A percentile compares a stretch with the other conserved stretches of the same genome.
Evolutionary conservation across 371 early-diverging fungal genomes (phyloP).

Genomic region (Coelomomyces lativittatus): DNA sequence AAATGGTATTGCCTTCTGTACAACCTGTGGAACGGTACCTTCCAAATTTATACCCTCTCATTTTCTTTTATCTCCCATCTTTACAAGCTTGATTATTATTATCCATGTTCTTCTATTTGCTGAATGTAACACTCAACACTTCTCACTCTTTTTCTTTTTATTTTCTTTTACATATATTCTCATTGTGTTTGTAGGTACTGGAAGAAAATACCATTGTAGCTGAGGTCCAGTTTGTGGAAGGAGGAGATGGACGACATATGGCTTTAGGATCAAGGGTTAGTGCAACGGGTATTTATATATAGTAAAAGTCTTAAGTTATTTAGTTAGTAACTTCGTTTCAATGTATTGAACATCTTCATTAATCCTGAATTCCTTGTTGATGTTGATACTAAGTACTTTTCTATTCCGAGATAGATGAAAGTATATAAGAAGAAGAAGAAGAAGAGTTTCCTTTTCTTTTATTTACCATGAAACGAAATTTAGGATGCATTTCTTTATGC

Average conservation of each 20-base stretch:
- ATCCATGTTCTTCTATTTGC: not conserved
- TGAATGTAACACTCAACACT: not conserved
- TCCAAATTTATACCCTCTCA: not conserved
- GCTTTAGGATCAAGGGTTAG: constrained; percentile 62
- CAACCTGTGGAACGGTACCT: constrained; percentile 21
- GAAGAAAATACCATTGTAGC: constrained; percentile 90
- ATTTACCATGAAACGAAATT: too few species aligned
- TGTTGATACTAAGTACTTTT: too few species aligned
- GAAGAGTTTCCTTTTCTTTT: too few species aligned
- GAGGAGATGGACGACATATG: constrained; percentile 61
- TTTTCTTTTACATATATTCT: not conserved
- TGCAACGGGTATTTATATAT: too few species aligned
- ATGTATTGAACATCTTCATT: too few species aligned
- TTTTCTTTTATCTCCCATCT: not conserved
- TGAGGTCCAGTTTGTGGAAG: constrained; percentile 83
- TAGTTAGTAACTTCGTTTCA: too few species aligned
- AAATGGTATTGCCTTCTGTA: constrained; percentile 12
- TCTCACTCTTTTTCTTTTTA: not conserved
- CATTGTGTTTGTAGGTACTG: constrained; percentile 42
- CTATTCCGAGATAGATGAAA: too few species aligned
- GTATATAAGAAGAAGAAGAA: too few species aligned
- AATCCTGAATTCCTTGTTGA: too few species aligned
- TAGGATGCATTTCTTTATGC: too few species aligned
- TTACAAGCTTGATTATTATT: too few species aligned
- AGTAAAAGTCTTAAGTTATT: too few species aligned